Evolutionary conservation across 805 yeast genomes (phyloP).

Genomic region (Starmerella cellae): DNA sequence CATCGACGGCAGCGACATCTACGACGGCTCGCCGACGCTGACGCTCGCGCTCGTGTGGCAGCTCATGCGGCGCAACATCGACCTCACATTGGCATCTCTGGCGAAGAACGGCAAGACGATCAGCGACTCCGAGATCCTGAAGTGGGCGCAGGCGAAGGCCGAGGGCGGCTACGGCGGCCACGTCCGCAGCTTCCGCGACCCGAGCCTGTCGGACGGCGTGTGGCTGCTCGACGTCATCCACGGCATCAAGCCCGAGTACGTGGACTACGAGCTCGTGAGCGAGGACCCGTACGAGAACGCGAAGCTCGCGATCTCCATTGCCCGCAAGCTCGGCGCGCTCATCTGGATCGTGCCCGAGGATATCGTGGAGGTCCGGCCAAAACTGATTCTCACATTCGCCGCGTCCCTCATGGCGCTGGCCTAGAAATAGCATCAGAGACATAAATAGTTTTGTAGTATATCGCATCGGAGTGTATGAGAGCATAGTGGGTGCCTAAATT

Average conservation of each 20-base stretch:
- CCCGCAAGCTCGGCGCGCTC: conserved; percentile 93
- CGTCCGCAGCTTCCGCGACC: conserved; percentile 77
- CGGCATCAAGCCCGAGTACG: conserved; percentile 95
- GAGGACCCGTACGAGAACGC: conserved; percentile 91
- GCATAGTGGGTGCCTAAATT: no score
- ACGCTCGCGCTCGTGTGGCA: conserved; percentile 96
- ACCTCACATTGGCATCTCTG: conserved; percentile 62
- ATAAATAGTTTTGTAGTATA: no score
- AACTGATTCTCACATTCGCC: conserved; percentile 85
- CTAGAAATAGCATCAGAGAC: no score
- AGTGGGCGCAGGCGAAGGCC: conserved; percentile 86
- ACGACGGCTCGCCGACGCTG: conserved; percentile 79
- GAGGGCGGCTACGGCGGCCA: conserved; percentile 63
- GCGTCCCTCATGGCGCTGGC: conserved; percentile 80
- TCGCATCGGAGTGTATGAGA: no score
- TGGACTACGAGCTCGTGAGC: conserved; percentile 82
- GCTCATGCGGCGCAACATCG: conserved; percentile 91
- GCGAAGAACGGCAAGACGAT: conserved; percentile 62
- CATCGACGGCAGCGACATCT: conserved; percentile 93
- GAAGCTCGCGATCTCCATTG: conserved; percentile 91
- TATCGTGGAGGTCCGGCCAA: conserved; percentile 86
- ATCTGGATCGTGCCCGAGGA: conserved; percentile 99
- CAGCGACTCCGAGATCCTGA: conserved; percentile 72
- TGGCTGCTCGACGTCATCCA: conserved; percentile 80
- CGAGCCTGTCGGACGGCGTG: conserved; percentile 59